These are phyloP conservation scores for Agrostemma githago DNA, from an alignment of 148 eudicot genomes.

Conservation along the genomic window DNA sequence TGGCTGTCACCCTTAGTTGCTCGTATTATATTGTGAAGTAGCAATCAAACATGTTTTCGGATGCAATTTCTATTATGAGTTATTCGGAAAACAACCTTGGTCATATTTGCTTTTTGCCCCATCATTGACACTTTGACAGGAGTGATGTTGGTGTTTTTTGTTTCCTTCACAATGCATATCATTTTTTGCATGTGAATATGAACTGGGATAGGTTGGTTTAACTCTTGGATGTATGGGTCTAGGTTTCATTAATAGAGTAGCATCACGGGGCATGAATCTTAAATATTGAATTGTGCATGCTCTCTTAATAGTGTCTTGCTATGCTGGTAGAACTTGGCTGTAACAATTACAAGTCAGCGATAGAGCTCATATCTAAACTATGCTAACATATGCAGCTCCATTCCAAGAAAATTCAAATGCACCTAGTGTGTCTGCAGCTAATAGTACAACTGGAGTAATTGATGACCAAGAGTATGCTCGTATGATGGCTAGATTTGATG, in stretches of 20 bases:
- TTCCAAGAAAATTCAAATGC: conserved; percentile 22
- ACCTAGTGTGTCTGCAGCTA: conserved; percentile 24
- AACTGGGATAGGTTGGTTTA: background rate
- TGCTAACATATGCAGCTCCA: conserved; percentile 18
- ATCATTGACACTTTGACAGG: background rate
- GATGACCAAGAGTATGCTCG: conserved; percentile 51
- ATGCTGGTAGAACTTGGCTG: background rate
- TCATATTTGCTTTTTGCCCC: background rate
- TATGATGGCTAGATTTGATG: conserved; percentile 51
- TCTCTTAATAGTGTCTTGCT: background rate
- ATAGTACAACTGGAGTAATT: conserved; percentile 23
- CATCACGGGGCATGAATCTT: background rate
- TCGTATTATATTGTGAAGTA: background rate
- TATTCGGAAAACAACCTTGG: background rate
- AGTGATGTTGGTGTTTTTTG: background rate
- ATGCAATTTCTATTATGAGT: background rate
- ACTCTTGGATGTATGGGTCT: background rate
- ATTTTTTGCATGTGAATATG: background rate
- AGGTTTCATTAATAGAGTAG: background rate
- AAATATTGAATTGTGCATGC: background rate
- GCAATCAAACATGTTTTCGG: background rate
- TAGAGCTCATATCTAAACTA: background rate
- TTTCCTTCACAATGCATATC: background rate
- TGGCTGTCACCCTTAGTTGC: background rate
- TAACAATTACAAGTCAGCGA: background rate